phyloP scores from a whole-genome alignment of 176 grass and related monocot genomes.

The Carex kokanica region DNA sequence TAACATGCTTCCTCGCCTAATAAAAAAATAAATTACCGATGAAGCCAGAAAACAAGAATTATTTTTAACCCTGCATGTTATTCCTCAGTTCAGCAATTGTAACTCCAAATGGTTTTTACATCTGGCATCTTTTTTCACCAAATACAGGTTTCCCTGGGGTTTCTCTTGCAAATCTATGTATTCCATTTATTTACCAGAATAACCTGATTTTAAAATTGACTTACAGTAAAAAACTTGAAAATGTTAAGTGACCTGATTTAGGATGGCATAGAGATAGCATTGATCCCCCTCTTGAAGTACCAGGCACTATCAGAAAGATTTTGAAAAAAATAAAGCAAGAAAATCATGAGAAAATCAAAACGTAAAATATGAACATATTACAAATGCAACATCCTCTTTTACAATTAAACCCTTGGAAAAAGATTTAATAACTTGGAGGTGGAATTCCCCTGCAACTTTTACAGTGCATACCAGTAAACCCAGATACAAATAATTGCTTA shows the following conservation, averaged over 20 bases:
- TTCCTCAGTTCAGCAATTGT: conserved; percentile 17
- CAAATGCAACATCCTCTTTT: no score
- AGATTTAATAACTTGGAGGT: no score
- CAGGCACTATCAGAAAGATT: conserved; percentile 34
- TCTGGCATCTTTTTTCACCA: background rate
- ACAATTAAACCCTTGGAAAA: no score
- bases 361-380: background rate
- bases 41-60: background rate
- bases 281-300: conserved; percentile 37
- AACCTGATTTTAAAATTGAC: background rate
- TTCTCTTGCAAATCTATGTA: background rate
- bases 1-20: conserved; percentile 66
- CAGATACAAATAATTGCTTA: background rate
- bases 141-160: background rate
- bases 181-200: background rate
- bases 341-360: conserved; percentile 19
- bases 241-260: conserved; percentile 55
- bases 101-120: background rate
- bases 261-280: conserved; percentile 67
- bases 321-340: background rate
- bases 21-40: conserved; percentile 3
- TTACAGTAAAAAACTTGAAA: background rate
- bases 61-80: background rate
- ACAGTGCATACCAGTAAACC: background rate
- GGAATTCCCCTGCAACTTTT: no score